Percentiles rank a stretch among this genome's conserved stretches.
These are phyloP conservation scores for Galeopsis tetrahit DNA, from an alignment of 257 asterid species.

Conservation along the genomic window DNA sequence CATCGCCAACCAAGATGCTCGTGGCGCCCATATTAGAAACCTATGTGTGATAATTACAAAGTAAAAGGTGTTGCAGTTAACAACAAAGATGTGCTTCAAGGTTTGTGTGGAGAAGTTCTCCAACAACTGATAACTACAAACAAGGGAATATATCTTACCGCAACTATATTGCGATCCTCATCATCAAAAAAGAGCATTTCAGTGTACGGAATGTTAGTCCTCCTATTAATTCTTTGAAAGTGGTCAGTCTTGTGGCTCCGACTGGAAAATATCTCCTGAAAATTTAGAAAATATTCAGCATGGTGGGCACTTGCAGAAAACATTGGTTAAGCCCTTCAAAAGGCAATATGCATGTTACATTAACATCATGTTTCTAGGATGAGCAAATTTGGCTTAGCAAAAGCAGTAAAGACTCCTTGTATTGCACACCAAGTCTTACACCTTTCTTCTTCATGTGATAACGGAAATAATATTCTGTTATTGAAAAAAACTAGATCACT, in stretches of 20 bases:
- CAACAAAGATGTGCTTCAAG: constrained; percentile 1
- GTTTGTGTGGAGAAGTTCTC: not conserved
- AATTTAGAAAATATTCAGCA: constrained; percentile 31
- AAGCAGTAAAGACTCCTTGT: not conserved
- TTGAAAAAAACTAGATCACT: not conserved
- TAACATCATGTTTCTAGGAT: not conserved
- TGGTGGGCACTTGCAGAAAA: constrained; percentile 7
- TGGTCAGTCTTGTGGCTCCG: constrained; percentile 92
- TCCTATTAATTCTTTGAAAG: constrained; percentile 67
- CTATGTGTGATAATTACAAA: constrained; percentile 34
- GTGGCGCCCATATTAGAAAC: constrained; percentile 86
- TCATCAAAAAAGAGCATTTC: constrained; percentile 93
- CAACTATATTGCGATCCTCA: constrained; percentile 77
- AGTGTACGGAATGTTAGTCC: constrained; percentile 64
- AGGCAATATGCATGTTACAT: constrained; percentile 17
- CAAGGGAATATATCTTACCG: constrained; percentile 51
- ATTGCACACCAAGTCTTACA: not conserved
- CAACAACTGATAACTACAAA: not conserved
- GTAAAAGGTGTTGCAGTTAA: constrained; percentile 4
- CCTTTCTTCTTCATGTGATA: not conserved
- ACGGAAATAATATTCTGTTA: not conserved
- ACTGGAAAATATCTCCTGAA: constrained; percentile 89
- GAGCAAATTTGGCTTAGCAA: not conserved
- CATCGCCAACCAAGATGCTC: constrained; percentile 68
- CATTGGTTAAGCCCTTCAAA: constrained; percentile 7